Conservation (phyloP, 1,284 basidiomycete species). For the Cutaneotrichosporon curvatum region DNA sequence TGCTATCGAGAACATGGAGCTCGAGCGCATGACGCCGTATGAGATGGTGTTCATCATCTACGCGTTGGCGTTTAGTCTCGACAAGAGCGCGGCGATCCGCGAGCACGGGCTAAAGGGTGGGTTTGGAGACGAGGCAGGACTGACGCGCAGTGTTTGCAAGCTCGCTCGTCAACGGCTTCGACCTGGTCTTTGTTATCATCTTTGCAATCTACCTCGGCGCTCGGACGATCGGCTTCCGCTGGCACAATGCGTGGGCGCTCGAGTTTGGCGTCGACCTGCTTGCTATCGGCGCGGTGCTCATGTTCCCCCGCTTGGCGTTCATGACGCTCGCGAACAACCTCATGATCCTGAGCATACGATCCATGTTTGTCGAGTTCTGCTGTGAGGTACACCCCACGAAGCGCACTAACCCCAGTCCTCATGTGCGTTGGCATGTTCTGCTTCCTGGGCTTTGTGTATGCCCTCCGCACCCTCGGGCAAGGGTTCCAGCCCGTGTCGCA, state of each 20-base stretch:
- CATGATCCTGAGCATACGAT: constrained; percentile 48
- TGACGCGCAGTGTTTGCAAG: constrained; percentile 38
- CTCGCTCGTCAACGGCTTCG: constrained; percentile 64
- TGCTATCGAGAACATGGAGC: constrained; percentile 67
- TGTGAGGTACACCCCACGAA: too few relatives aligned
- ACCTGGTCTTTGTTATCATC: constrained; percentile 65
- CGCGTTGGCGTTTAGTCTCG: constrained; percentile 74
- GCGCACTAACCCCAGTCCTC: constrained; percentile 45
- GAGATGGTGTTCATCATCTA: constrained; percentile 76
- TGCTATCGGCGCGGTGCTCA: constrained; percentile 60
- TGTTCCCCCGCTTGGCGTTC: constrained; percentile 82
- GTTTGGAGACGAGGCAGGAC: too few relatives aligned
- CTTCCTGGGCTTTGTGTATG: constrained; percentile 68
- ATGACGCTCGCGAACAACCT: constrained; percentile 81
- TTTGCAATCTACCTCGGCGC: constrained; percentile 67
- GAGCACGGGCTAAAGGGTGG: constrained; percentile 73
- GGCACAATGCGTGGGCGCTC: constrained; percentile 54
- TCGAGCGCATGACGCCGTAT: constrained; percentile 55
- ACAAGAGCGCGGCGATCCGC: constrained; percentile 87
- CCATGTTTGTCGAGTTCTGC: constrained; percentile 46
- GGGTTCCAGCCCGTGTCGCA: constrained; percentile 17
- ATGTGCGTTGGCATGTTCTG: constrained; percentile 87
- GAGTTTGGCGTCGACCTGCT: constrained; percentile 38
- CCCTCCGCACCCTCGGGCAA: constrained; percentile 65
- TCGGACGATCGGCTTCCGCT: constrained; percentile 62